phyloP scores from a whole-genome alignment of 2,329 filamentous ascomycete species.

The Colletotrichum trifolii region DNA sequence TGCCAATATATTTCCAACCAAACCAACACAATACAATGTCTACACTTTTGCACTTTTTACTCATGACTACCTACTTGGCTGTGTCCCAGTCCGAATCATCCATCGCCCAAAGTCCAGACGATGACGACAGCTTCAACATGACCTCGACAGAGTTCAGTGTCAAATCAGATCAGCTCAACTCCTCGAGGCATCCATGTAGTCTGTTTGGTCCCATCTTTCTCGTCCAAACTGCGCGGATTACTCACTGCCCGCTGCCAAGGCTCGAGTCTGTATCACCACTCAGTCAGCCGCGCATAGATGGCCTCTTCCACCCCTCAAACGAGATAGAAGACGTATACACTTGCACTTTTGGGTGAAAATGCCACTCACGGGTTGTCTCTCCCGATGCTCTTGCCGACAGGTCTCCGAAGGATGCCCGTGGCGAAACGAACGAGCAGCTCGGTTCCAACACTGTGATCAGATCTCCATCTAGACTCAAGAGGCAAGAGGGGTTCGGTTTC shows the following conservation, averaged over 20 bases:
- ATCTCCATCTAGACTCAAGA: slow-evolving; percentile 5
- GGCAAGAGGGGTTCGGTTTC: slow-evolving; percentile 8
- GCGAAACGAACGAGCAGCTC: neutral
- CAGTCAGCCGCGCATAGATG: slow-evolving; percentile 29
- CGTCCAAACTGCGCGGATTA: slow-evolving; percentile 27
- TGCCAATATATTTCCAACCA: no score
- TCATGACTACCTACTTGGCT: no score
- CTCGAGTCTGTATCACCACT: slow-evolving; percentile 15
- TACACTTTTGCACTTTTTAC: neutral
- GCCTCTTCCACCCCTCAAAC: slow-evolving; percentile 15
- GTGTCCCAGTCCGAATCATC: no score
- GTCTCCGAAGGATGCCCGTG: slow-evolving; percentile 30
- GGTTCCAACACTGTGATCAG: slow-evolving; percentile 6
- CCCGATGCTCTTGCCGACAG: slow-evolving; percentile 29
- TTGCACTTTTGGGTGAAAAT: neutral
- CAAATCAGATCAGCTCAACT: neutral
- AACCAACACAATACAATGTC: neutral
- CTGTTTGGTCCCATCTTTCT: neutral
- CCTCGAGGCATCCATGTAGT: slow-evolving; percentile 8
- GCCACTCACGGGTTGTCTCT: neutral
- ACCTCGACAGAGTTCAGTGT: slow-evolving; percentile 11
- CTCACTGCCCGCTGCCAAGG: slow-evolving; percentile 27
- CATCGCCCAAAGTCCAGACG: no score
- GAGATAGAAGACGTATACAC: slow-evolving; percentile 7
- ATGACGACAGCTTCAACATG: neutral